phyloP scores from a whole-genome alignment of 441 rosid species.

The Melastoma candidum region DNA sequence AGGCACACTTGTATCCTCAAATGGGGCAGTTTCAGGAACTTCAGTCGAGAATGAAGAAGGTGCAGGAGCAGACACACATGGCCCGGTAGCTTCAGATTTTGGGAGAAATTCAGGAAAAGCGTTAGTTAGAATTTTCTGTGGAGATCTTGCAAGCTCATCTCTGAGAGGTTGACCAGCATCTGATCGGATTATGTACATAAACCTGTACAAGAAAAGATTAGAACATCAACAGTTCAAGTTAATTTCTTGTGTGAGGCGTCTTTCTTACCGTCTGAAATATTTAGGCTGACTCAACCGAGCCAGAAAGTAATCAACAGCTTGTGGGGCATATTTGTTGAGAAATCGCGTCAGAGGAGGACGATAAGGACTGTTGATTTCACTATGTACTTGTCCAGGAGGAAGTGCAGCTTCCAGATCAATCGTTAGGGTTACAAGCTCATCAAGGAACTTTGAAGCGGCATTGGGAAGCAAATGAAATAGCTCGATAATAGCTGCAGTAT shows the following conservation, averaged over 20 bases:
- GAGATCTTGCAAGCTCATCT: conserved; percentile 95
- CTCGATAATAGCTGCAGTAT: conserved; percentile 89
- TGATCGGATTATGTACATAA: conserved; percentile 86
- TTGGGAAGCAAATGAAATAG: conserved; percentile 97
- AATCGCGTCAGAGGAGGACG: conserved; percentile 93
- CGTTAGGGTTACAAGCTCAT: conserved; percentile 90
- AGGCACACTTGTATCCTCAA: conserved; percentile 39
- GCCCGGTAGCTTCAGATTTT: conserved; percentile 45
- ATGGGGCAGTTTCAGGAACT: conserved; percentile 25
- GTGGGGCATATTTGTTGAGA: conserved; percentile 85
- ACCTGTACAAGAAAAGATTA: conserved; percentile 36
- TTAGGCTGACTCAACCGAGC: conserved; percentile 82
- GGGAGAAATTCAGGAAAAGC: conserved; percentile 76
- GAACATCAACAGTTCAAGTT: not conserved
- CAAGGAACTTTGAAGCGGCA: conserved; percentile 95
- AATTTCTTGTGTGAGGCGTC: conserved; percentile 14
- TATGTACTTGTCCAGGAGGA: conserved; percentile 80
- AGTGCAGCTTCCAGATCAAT: conserved; percentile 94
- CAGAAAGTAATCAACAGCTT: conserved; percentile 97
- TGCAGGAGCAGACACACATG: conserved; percentile 40
- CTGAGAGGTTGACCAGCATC: conserved; percentile 95
- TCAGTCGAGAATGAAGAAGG: conserved; percentile 51
- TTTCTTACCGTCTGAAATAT: conserved; percentile 80
- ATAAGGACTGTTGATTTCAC: conserved; percentile 98
- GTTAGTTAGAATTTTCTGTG: conserved; percentile 76